Evolutionary conservation across 1,139 yeast genomes (phyloP), one percentile per base, ranked within the genome.

Genomic region (Scheffersomyces segobiensis): DNA sequence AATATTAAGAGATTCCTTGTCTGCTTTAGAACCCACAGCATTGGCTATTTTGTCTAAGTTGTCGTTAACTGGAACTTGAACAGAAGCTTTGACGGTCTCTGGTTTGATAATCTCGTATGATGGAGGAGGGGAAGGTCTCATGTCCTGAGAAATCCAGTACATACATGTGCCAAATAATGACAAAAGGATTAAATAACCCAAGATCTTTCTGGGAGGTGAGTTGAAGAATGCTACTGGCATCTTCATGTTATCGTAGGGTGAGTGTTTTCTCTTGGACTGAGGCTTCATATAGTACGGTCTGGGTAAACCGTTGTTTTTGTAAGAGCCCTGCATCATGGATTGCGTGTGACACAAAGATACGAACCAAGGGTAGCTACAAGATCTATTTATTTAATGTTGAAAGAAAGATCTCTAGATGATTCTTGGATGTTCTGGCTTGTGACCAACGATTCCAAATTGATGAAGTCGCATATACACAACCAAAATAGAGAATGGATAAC

Each of bases 231-330:
- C 57, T 20, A 32, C 39, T 46, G 70, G 69, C 39, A 60, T 65
- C 17, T 79, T 75, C 60, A 75, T 65, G 53, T 71, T 72, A 48
- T 76, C 74, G 62, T 80, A 80, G 1, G 81, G 82, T 0, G 80
- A 75, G 20, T 67, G 67, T 59, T 70, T 73, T 64, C 71, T 75
- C 53, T 72, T 73, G 56, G 61, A 64, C 14, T 69, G 61, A 12
- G 84, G 84, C 63, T 79, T 80, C 84, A 80, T 80, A 64, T 80
- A 79, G 67, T 80, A 80, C 6, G 84, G 84, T 60, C 84, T 70
- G 42, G 84, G 84, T 59, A 80, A 72, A 26, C 84, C 84, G 62
- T 76, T 74, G 56, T 71, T 75, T 54, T 76, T 77, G 62, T 80
- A 78, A 20, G 80, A 72, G 52, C 84, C 84, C 71, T 80, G 84